Evolutionary conservation across 83 land plant genomes (phyloP), one percentile per base, ranked within the genome.

Genomic region (Larix sibirica): DNA sequence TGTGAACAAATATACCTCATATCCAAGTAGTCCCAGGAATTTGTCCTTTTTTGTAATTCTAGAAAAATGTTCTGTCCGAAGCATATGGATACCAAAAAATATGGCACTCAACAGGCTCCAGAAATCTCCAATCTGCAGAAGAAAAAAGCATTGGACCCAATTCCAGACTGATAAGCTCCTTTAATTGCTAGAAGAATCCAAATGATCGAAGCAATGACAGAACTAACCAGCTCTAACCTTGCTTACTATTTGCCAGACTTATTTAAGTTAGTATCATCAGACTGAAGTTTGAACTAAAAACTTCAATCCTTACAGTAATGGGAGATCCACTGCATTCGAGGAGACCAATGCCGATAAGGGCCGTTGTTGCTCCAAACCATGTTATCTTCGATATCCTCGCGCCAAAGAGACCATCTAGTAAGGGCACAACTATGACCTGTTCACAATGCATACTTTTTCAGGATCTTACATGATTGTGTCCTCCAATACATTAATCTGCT

Each of bases 311-410:
- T 90, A 95, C 98, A 85, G 89, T 69, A 62, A 92, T 89, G 79
- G 96, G 92, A 42, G 96, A 91, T 62, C 98, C 96, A 86, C 93
- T 88, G 54, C 88, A 92, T 87, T 95, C 98, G 23, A 95, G 90
- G 83, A 95, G 63, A 28, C 87, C 98, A 80, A 95, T 93, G 16
- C 98, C 98, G 75, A 94, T 28, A 20, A 94, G 75, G 60, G 97
- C 90, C 73, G 86, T 83, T 14, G 86, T 61, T 79, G 94, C 94
- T 40, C 97, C 95, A 88, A 70, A 87, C 97, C 97, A 96, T 20
- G 95, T 96, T 56, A 82, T 66, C 28, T 84, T 77, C 68, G 97
- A 92, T 18, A 96, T 84, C 56, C 42, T 90, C 26, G 93, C 90
- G 70, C 98, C 98, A 31, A 89, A 80, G 65, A 96, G 66, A 28